Evolutionary conservation across 2,329 filamentous ascomycete species (phyloP), one percentile per base, ranked within the genome.

Genomic region (Pochonia chlamydosporia): DNA sequence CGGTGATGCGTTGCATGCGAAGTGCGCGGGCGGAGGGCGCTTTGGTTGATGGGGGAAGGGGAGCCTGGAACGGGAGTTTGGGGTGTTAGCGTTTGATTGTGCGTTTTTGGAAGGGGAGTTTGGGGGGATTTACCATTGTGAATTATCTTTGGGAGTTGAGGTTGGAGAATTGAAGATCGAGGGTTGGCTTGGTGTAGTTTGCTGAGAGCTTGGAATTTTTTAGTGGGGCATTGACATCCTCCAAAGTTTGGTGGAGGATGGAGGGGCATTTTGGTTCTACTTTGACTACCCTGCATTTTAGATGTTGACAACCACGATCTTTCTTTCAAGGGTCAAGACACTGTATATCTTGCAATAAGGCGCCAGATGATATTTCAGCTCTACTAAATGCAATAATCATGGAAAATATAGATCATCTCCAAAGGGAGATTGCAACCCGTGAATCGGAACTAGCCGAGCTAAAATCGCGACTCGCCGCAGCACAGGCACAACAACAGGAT

Each of bases 1-100:
- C 72, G 50, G 71, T 68, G 40, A 78, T 63, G 56, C 76, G 74
- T 51, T 73, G 71, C 52, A 71, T 70, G 52, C 75, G 71, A 59
- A 82, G 79, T 52, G 73, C 63, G 57, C 81, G 79, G 40, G 81
- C 74, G 8, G 79, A 77, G 51, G 76, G 77, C 56, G 81, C 81
- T 48, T 71, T 70, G 52, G 74, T 70, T 16, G 65, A 63, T 44
- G 62, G 67, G 21, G 63, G 64, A 48, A 60, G 49, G 16, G 58
- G 60, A 39, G 60, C 59, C 59, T 64, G 39, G 31, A 31, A 13
- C 33, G 7, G 8, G 20, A 23, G 11, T 21, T 23, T 13, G 11
- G 18, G 1, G 2, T 30, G 43, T n/a, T 5, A 16, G 1, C 2
- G 5, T 30, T 37, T 37, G 35, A 42, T 28, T 23, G 16, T 11